phyloP scores from a whole-genome alignment of 2,329 filamentous ascomycete species.

The Juglanconis juglandina region DNA sequence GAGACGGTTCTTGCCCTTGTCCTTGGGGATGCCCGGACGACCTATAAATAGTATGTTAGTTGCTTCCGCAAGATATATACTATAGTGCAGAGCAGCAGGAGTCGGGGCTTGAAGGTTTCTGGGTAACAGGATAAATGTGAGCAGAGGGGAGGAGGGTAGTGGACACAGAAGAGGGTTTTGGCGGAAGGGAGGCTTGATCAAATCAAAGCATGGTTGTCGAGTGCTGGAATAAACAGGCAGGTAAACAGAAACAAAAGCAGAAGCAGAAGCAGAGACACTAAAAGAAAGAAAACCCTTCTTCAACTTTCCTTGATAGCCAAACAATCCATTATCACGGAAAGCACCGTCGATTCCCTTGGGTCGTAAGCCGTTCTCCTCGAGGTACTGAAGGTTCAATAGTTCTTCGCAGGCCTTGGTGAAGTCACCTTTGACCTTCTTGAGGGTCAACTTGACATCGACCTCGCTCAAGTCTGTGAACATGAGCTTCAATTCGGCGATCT shows the following conservation, averaged over 20 bases:
- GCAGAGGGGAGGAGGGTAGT: too few species aligned
- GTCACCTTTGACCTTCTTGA: conserved; percentile 66
- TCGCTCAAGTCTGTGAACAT: conserved; percentile 70
- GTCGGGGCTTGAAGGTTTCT: too few species aligned
- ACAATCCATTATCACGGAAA: conserved; percentile 51
- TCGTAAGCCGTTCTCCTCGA: conserved; percentile 63
- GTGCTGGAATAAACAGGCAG: background rate
- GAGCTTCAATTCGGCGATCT: conserved; percentile 58
- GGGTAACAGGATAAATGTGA: too few species aligned
- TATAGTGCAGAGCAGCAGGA: too few species aligned
- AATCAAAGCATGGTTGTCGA: too few species aligned
- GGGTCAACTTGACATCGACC: conserved; percentile 61
- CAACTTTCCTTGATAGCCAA: conserved; percentile 28
- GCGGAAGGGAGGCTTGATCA: too few species aligned
- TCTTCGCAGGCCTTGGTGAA: conserved; percentile 72
- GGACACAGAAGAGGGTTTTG: too few species aligned
- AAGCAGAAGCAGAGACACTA: conserved; percentile 19
- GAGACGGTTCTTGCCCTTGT: conserved; percentile 12
- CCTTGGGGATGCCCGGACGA: conserved; percentile 5
- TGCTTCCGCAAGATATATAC: too few species aligned
- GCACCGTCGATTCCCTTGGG: conserved; percentile 82
- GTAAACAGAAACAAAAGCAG: background rate
- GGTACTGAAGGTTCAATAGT: conserved; percentile 73
- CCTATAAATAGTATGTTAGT: background rate
- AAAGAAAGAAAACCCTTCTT: background rate